Evolutionary conservation across 768 basidiomycete genomes (phyloP), one percentile per base, ranked within the genome.

Genomic region (Suillus alpinus): DNA sequence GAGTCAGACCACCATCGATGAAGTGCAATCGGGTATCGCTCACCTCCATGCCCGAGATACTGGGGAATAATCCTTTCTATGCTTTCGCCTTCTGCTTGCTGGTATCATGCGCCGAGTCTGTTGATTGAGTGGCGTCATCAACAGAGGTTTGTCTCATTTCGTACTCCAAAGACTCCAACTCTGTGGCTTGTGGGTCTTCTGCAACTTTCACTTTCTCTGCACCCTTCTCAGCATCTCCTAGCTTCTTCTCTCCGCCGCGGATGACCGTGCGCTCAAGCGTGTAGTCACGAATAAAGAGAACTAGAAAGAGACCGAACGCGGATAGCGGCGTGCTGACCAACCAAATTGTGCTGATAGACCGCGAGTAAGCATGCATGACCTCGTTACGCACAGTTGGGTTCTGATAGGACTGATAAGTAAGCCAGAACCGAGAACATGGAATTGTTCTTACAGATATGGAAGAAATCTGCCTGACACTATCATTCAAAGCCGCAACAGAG

Each of bases 401-500:
- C 72, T 81, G 29, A 61, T 58, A 58, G 12, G 40, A 43, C 41
- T 47, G 10, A 10, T 58, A 57, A 57, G 63, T 46, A 18, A 39
- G 23, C 37, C 23, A 16, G 2, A 10, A 16, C 9, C 6, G 9
- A 37, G 23, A 18, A 8, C 16, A 55, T 29, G 26, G 14, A 18
- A 55, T 16, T 16, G 9, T 6, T 16, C 53, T 39, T 41, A 72
- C 76, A 49, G 70, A 16, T 41, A 72, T 72, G 2, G 56, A 61
- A 49, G 76, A 75, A 57, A 88, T 76, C 29, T 72, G 67, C n/a
- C 75, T 70, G 5, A 87, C 78, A 62, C 76, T 78, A 59, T 83
- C 71, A 57, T 75, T 82, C 23, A 86, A 74, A 29, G 75, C 78
- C 18, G 77, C 69, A 4, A 78, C 67, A 6, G 80, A 80, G 1